Evolutionary conservation across 129 eudicot genomes (phyloP).

Genomic region (Smallanthus sonchifolius): DNA sequence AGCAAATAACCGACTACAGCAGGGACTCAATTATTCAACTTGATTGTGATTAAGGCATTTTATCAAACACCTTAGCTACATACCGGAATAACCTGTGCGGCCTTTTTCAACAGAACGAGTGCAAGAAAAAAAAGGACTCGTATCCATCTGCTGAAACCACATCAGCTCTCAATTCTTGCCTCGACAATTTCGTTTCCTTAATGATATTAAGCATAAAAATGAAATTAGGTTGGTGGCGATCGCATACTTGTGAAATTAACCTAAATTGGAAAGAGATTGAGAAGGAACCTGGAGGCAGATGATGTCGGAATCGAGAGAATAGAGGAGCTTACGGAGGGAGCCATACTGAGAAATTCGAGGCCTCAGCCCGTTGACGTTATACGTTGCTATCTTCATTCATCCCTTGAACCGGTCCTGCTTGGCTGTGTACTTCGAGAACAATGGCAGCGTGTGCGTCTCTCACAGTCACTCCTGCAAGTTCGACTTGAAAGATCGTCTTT

Average conservation of each 20-base stretch:
- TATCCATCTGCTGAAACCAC: constrained; percentile 88
- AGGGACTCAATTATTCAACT: neutral
- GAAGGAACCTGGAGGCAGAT: constrained; percentile 78
- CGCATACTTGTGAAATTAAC: neutral
- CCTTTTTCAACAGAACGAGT: constrained; percentile 69
- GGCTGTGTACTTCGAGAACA: constrained; percentile 1
- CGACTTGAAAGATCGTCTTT: neutral
- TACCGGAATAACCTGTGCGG: constrained; percentile 91
- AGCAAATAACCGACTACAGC: neutral
- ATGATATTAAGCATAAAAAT: neutral
- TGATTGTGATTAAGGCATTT: constrained; percentile 24
- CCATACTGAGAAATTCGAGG: constrained; percentile 86
- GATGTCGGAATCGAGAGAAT: constrained; percentile 87
- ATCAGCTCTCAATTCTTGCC: constrained; percentile 78
- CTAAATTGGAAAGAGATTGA: neutral
- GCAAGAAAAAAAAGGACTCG: constrained; percentile 94
- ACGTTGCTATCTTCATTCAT: constrained; percentile 87
- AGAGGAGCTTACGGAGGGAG: constrained; percentile 81
- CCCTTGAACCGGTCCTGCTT: neutral
- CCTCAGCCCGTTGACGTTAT: constrained; percentile 89
- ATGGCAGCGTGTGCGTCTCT: neutral
- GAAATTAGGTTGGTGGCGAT: neutral
- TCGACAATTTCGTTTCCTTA: constrained; percentile 80
- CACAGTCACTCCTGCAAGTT: neutral
- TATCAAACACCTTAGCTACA: constrained; percentile 1